Base-by-base conservation (phyloP, 1,139 yeast species). In the Candida albicans region DNA sequence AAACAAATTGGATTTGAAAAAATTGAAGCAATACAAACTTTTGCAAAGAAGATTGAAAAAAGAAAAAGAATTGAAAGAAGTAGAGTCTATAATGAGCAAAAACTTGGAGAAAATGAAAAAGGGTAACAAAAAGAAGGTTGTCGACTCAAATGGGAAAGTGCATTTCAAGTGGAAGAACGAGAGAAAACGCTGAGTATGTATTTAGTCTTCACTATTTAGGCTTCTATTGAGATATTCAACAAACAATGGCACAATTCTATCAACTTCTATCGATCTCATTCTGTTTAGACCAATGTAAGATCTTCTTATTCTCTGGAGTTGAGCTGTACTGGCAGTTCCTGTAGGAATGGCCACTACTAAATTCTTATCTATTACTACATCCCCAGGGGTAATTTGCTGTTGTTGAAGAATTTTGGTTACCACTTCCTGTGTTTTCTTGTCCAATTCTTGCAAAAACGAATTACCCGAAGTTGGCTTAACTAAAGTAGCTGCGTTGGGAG, bases 81-180 rank as follows among this genome's bases (percentile, higher is more conserved):
- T 91, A 12, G 87, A 87, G 57, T 73, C 75, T 38, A 79, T 82
- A 56, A 82, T 90, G 83, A 87, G 84, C 44, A 58, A 77, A 47
- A 95, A 90, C 55, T 79, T 87, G 47, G 96, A 91, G 59, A 76
- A 90, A 48, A 88, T 91, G 96, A 88, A 88, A 62, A 85, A 84
- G 53, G 98, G 98, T 0, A 81, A 81, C 47, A 88, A 87, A 67
- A 87, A 85, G 75, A 91, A 90, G 70, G 61, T 84, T 3, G 72
- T 77, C 5, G 84, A 75, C 45, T 66, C 73, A 11, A 75, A 79
- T 36, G 98, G 97, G 2, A 77, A 77, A 47, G 77, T 77, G 0
- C 72, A 75, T n/a, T 91, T 79, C 69, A 87, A 87, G 68, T 91
- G 96, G 96, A 87, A 84, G 61, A 84, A 79, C 54, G 87, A 84